Evolutionary conservation across 2,329 filamentous ascomycete species (phyloP).

Genomic region (Penicillium crustosum): DNA sequence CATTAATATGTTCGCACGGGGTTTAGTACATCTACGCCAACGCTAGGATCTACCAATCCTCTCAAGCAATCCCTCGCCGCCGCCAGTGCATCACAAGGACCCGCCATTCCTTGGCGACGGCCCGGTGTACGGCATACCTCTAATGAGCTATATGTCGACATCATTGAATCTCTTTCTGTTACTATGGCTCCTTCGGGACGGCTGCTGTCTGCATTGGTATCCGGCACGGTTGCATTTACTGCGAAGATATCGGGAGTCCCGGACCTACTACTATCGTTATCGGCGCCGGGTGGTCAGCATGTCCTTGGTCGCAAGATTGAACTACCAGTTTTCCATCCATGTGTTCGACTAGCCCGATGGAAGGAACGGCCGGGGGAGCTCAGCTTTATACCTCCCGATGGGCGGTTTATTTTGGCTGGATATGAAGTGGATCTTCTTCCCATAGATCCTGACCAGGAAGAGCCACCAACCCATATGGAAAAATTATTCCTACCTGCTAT

Average conservation of each 20-base stretch:
- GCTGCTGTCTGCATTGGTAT: slow-evolving; percentile 79
- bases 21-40: slow-evolving; percentile 40
- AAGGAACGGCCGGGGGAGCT: slow-evolving; percentile 83
- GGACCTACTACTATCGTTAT: slow-evolving; percentile 79
- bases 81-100: slow-evolving; percentile 40
- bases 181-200: slow-evolving; percentile 88
- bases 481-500: slow-evolving; percentile 78
- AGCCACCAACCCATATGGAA: slow-evolving; percentile 54
- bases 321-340: slow-evolving; percentile 92
- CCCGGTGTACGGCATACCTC: slow-evolving; percentile 93
- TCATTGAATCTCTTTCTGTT: slow-evolving; percentile 85
- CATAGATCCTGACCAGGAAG: slow-evolving; percentile 59
- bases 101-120: slow-evolving; percentile 79
- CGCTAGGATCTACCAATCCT: slow-evolving; percentile 40
- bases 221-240: slow-evolving; percentile 92
- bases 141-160: slow-evolving; percentile 95
- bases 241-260: slow-evolving; percentile 93
- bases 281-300: slow-evolving; percentile 76
- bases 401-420: slow-evolving; percentile 85
- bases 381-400: slow-evolving; percentile 95
- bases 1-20: not conserved
- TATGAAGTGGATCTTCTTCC: slow-evolving; percentile 93
- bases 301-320: slow-evolving; percentile 74
- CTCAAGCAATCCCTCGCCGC: slow-evolving; percentile 43
- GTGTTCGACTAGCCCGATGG: slow-evolving; percentile 88